These are phyloP conservation scores for Trichoderma brevicompactum DNA, from an alignment of 2,329 filamentous ascomycete species.

Conservation along the genomic window DNA sequence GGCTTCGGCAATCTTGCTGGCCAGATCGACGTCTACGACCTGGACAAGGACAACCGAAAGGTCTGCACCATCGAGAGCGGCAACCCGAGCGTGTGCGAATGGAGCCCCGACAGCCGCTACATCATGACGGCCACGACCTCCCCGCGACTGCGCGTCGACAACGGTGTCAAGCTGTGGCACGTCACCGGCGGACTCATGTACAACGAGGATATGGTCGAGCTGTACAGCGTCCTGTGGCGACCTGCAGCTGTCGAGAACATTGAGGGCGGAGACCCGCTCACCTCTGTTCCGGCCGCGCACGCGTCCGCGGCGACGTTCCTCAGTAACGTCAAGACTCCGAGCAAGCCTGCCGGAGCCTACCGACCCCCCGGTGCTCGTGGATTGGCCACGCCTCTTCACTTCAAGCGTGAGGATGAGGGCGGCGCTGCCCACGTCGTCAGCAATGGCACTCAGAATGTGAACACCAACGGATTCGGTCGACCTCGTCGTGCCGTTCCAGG, in stretches of 20 bases:
- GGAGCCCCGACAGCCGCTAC: conserved; percentile 94
- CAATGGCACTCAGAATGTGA: conserved; percentile 73
- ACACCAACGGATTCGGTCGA: conserved; percentile 79
- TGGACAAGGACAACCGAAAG: conserved; percentile 92
- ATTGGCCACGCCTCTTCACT: conserved; percentile 84
- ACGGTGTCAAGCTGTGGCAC: conserved; percentile 95
- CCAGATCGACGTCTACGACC: conserved; percentile 96
- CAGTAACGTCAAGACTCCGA: conserved; percentile 87
- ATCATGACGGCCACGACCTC: conserved; percentile 98
- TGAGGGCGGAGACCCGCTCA: conserved; percentile 70
- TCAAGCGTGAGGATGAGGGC: conserved; percentile 97
- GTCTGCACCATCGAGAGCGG: conserved; percentile 92
- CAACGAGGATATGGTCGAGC: conserved; percentile 89
- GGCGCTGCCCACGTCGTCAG: conserved; percentile 82
- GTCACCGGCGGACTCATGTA: conserved; percentile 89
- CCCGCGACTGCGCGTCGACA: conserved; percentile 92
- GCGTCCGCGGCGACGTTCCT: conserved; percentile 81
- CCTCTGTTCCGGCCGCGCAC: conserved; percentile 76
- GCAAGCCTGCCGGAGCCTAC: conserved; percentile 96
- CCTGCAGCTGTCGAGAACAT: conserved; percentile 69
- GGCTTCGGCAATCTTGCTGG: conserved; percentile 97
- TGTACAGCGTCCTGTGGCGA: conserved; percentile 90
- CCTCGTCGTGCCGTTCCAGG: conserved; percentile 81
- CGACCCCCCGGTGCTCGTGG: conserved; percentile 92
- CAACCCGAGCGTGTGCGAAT: conserved; percentile 94